Evolutionary conservation across 768 basidiomycete genomes (phyloP), one percentile per base, ranked within the genome.

Genomic region (Amanita muscaria): DNA sequence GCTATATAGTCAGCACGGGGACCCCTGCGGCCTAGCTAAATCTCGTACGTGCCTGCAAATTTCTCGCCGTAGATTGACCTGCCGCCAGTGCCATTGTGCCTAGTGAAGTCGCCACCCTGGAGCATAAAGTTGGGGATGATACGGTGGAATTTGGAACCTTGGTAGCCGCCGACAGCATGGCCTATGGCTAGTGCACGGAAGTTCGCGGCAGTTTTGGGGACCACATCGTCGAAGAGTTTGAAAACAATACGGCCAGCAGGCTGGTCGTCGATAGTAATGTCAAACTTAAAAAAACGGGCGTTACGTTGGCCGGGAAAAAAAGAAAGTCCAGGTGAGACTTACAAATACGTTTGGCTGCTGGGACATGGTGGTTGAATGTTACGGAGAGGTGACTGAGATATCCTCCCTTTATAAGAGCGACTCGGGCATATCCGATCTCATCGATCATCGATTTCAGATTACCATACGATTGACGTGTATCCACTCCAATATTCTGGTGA

Each of bases 131-230:
- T 33, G 15, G 83, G 84, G 58, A 91, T 89, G 56, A 92, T 66
- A 51, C 89, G 83, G 63, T 92, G 89, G 77, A 92, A 91, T 0
- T 30, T 18, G 16, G 68, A 69, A 14, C 78, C 81, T 40, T 61
- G 38, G 67, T 93, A 97, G 36, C 88, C 84, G 47, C 64, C 88
- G 3, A 85, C 86, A 42, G 83, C 55, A 58, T 76, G 54, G 35
- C 87, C 84, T 10, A 86, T 89, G 44, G 80, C 80, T 38, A 96
- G 76, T 63, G 89, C 87, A 42, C 93, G 83, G 74, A 97, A 97
- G 71, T 97, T 92, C 24, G 51, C 65, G 7, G 86, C 67, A 2
- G 87, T 90, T 55, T 66, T 76, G 39, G 88, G 88, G 11, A 86
- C 83, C 39, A 76, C 73, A 4, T 78, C 70, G 67, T 93, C 89